Evolutionary conservation across 345 rosid genomes (phyloP).

Genomic region (Lepidium sativum): DNA sequence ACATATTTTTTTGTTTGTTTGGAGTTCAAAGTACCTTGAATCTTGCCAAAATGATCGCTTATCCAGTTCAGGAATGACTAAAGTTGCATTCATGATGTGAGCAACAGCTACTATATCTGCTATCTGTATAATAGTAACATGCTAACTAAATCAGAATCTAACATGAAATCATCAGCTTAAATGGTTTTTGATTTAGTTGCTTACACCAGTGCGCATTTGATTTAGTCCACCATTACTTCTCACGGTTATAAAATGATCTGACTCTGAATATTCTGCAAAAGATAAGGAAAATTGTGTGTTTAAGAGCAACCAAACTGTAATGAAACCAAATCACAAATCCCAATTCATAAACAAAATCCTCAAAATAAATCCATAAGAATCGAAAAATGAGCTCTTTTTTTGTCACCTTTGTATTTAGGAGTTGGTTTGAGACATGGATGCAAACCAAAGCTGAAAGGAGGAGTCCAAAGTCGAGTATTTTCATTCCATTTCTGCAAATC

Average conservation of each 20-base stretch:
- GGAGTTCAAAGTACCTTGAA: slow-evolving; percentile 44
- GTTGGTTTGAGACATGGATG: slow-evolving; percentile 67
- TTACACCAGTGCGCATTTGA: slow-evolving; percentile 98
- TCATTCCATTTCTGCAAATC: slow-evolving; percentile 34
- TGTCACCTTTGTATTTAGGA: slow-evolving; percentile 48
- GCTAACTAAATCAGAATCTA: background rate
- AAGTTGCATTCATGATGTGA: slow-evolving; percentile 78
- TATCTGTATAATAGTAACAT: slow-evolving; percentile 39
- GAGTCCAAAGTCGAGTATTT: slow-evolving; percentile 45
- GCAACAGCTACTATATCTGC: slow-evolving; percentile 94
- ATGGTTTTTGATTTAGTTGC: slow-evolving; percentile 16
- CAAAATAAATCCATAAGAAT: background rate
- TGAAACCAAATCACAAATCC: background rate
- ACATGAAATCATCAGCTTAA: background rate
- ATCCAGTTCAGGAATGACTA: slow-evolving; percentile 84
- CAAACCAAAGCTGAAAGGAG: slow-evolving; percentile 56
- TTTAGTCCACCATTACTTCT: slow-evolving; percentile 92
- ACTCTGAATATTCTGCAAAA: slow-evolving; percentile 44
- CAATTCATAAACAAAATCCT: background rate
- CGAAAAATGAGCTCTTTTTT: too few species aligned
- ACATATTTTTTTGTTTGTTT: too few species aligned
- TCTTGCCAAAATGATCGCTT: slow-evolving; percentile 93
- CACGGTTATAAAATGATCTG: slow-evolving; percentile 61
- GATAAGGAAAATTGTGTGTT: background rate
- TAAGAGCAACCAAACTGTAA: background rate